phyloP scores from a whole-genome alignment of 192 early-diverging fungal genomes.

The Coemansia sp. region DNA sequence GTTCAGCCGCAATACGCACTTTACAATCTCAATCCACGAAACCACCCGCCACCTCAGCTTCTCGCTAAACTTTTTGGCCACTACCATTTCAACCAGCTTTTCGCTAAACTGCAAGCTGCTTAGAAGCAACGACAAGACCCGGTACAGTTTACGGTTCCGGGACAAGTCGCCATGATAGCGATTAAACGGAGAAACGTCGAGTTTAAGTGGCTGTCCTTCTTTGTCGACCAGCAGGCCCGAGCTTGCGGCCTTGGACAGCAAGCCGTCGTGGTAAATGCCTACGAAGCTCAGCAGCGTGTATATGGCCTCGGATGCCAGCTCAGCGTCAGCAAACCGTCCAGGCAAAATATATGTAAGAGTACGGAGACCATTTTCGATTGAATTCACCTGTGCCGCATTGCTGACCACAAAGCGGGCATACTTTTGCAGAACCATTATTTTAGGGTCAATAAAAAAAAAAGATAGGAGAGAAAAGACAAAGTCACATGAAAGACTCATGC shows the following conservation, averaged over 20 bases:
- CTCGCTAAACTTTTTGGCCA: conserved; percentile 62
- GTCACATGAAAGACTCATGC: conserved; percentile 7
- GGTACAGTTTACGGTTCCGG: conserved; percentile 49
- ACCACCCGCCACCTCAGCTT: conserved; percentile 62
- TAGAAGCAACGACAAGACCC: conserved; percentile 59
- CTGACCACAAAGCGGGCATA: conserved; percentile 82
- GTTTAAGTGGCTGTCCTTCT: conserved; percentile 16
- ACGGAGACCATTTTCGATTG: conserved; percentile 81
- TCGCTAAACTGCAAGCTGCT: conserved; percentile 71
- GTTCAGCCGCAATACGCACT: conserved; percentile 53
- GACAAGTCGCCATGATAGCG: conserved; percentile 71
- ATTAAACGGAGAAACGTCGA: conserved; percentile 56
- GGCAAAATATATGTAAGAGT: conserved; percentile 89
- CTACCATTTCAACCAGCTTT: conserved; percentile 76
- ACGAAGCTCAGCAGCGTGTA: conserved; percentile 78
- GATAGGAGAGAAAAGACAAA: conserved; percentile 4
- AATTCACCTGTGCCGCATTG: conserved; percentile 85
- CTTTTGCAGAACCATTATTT: conserved; percentile 54
- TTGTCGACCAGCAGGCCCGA: conserved; percentile 38
- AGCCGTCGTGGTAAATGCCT: conserved; percentile 82
- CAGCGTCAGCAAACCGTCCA: conserved; percentile 89
- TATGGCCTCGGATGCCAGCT: conserved; percentile 86
- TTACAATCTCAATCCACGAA: conserved; percentile 62
- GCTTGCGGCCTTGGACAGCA: conserved; percentile 51
- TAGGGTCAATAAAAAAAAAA: background rate